A percentile compares a stretch with the other conserved stretches of the same genome.
These are phyloP conservation scores for Hygrophorus pudorinus DNA, from an alignment of 768 basidiomycete genomes.

Conservation along the genomic window DNA sequence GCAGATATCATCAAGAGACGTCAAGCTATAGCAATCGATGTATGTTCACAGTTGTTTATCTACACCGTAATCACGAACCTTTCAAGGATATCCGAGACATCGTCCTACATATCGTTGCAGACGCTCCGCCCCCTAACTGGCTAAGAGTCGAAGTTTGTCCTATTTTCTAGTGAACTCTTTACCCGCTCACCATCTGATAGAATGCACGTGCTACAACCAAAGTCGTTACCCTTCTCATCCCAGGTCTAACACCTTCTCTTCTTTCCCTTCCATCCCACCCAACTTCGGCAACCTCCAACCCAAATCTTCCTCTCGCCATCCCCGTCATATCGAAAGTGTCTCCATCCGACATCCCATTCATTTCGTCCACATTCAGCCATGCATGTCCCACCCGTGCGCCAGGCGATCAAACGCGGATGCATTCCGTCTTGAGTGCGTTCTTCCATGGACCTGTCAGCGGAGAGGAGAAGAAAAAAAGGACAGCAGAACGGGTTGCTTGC, in stretches of 20 bases:
- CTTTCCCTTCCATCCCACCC: constrained; percentile 64
- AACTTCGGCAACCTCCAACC: constrained; percentile 51
- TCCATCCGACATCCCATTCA: constrained; percentile 47
- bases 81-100: constrained; percentile 82
- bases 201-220: constrained; percentile 66
- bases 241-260: constrained; percentile 74
- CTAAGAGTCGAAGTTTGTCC: constrained; percentile 65
- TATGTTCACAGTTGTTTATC: constrained; percentile 27
- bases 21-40: constrained; percentile 73
- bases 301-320: constrained; percentile 36
- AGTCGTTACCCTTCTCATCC: constrained; percentile 72
- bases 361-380: constrained; percentile 77
- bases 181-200: constrained; percentile 26
- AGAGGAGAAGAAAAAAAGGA: constrained; percentile 69
- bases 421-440: constrained; percentile 75
- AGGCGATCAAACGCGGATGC: constrained; percentile 78
- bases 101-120: constrained; percentile 69
- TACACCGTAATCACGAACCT: neutral
- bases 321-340: constrained; percentile 19
- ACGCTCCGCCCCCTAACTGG: constrained; percentile 82
- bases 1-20: constrained; percentile 64
- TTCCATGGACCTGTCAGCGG: constrained; percentile 73
- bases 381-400: constrained; percentile 91
- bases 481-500: constrained; percentile 28
- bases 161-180: neutral